Evolutionary conservation across 352 stramenopile genomes (phyloP), one percentile per base, ranked within the genome.

Genomic region (Globisporangium polare): DNA sequence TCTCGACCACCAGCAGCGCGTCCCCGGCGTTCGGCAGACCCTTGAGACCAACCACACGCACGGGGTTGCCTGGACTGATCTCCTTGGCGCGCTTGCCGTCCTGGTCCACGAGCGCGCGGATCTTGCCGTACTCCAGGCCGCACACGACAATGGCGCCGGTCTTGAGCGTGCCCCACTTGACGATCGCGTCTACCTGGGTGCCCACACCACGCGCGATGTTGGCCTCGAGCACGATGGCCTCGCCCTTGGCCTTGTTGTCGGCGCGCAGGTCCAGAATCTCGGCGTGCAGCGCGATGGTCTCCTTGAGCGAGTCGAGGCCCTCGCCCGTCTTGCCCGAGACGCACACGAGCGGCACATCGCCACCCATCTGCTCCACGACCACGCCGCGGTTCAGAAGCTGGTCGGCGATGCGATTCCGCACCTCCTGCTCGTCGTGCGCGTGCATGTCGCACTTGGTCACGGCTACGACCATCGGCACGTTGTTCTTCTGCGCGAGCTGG

Each of bases 371-470:
- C 70, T 99, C 97, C 1, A 88, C 85, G 5, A 99, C 73, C 15
- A 99, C 80, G 51, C 98, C 96, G 60, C 98, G 94, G 5, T 83
- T 77, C 59, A 98, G 86, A 27, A 99, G 73, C 66, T 99, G 94
- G 37, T 88, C 78, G 29, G 77, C 75, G 13, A 97, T 84, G 35
- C 82, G 82, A 42, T 74, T 72, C 1, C 70, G 65, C 10, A 94
- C 83, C 63, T 95, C 86, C 22, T 66, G 55, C 42, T 87, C 71
- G 58, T 90, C 85, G 49, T 89, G 83, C 43, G 68, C 70, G 59
- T 92, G 83, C 81, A 92, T 96, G 78, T 99, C 94, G 78, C 92
- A 92, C 76, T 99, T 99, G 52, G 98, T 99, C 39, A 99, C 83
- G 3, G 97, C 97, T 24, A 99, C 89, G 45, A 99, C 83, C 13